Conservation (phyloP, 2,329 filamentous ascomycete genomes). For the Bipolaris bicolor region DNA sequence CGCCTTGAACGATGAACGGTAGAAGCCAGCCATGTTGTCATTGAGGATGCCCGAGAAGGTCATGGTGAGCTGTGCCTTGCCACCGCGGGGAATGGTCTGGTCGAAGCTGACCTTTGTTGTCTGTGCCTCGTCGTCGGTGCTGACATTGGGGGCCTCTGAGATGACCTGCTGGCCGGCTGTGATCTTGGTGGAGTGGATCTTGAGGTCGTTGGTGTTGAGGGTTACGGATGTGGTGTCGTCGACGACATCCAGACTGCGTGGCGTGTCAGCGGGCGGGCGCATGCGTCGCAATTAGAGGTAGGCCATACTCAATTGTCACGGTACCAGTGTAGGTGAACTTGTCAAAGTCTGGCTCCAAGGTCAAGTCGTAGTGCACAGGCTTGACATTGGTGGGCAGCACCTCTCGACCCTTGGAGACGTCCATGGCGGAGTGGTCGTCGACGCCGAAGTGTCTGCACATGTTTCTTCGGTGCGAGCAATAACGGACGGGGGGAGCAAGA, state of each 20-base stretch:
- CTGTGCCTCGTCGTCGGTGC: slow-evolving; percentile 80
- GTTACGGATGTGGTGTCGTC: slow-evolving; percentile 86
- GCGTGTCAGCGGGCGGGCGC: slow-evolving; percentile 26
- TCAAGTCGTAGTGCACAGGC: slow-evolving; percentile 89
- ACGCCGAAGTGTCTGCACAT: slow-evolving; percentile 72
- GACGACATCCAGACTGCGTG: slow-evolving; percentile 72
- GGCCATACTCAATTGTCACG: slow-evolving; percentile 75
- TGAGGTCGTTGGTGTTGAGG: slow-evolving; percentile 85
- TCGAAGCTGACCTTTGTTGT: slow-evolving; percentile 81
- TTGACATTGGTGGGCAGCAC: slow-evolving; percentile 91
- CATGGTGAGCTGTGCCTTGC: slow-evolving; percentile 77
- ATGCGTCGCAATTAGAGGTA: not conserved
- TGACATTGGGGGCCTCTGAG: slow-evolving; percentile 69
- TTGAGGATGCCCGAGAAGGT: slow-evolving; percentile 82
- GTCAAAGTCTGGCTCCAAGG: slow-evolving; percentile 87
- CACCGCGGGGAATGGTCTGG: slow-evolving; percentile 72
- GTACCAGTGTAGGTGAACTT: slow-evolving; percentile 86
- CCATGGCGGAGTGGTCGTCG: slow-evolving; percentile 62
- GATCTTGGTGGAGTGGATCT: slow-evolving; percentile 77
- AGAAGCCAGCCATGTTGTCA: slow-evolving; percentile 97
- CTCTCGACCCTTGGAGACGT: slow-evolving; percentile 73
- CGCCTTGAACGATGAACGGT: slow-evolving; percentile 90
- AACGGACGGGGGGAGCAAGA: slow-evolving; percentile 47
- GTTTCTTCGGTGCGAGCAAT: slow-evolving; percentile 77
- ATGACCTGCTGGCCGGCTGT: slow-evolving; percentile 63